phyloP scores from a whole-genome alignment of 2,329 filamentous ascomycete species.

The Graphilbum ipis-grandicollis region DNA sequence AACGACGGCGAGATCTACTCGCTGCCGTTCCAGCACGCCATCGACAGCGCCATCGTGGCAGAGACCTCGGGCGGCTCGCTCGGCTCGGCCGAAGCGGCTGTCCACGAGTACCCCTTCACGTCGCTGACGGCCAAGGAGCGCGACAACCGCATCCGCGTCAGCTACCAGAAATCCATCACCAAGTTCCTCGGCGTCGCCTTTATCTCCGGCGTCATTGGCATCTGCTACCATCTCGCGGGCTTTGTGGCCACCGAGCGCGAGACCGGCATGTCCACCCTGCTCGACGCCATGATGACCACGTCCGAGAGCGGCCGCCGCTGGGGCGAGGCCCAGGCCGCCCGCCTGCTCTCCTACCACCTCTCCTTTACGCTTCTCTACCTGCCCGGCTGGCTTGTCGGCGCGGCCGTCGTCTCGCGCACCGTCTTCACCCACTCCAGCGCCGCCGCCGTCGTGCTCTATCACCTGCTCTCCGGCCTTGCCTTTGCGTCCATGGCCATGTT shows the following conservation, averaged over 20 bases:
- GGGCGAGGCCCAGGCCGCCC: constrained; percentile 53
- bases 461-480: constrained; percentile 59
- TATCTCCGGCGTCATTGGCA: constrained; percentile 61
- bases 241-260: constrained; percentile 76
- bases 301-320: constrained; percentile 34
- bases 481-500: constrained; percentile 68
- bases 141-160: constrained; percentile 42
- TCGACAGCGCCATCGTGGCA: constrained; percentile 55
- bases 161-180: constrained; percentile 58
- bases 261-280: constrained; percentile 68
- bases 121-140: constrained; percentile 51
- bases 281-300: constrained; percentile 84
- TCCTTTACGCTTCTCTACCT: constrained; percentile 67
- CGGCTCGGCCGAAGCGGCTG: constrained; percentile 8
- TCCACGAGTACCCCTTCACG: constrained; percentile 60
- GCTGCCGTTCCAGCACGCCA: constrained; percentile 60
- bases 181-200: constrained; percentile 65
- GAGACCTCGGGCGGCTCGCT: constrained; percentile 18
- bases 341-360: constrained; percentile 64
- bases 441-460: constrained; percentile 54
- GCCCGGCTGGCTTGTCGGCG: constrained; percentile 68
- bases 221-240: constrained; percentile 76
- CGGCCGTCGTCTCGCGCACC: constrained; percentile 41
- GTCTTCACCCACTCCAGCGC: constrained; percentile 48
- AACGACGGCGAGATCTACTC: constrained; percentile 64